These are phyloP conservation scores for Musa troglodytarum DNA, from an alignment of 176 grass and related monocot species.

Conservation along the genomic window DNA sequence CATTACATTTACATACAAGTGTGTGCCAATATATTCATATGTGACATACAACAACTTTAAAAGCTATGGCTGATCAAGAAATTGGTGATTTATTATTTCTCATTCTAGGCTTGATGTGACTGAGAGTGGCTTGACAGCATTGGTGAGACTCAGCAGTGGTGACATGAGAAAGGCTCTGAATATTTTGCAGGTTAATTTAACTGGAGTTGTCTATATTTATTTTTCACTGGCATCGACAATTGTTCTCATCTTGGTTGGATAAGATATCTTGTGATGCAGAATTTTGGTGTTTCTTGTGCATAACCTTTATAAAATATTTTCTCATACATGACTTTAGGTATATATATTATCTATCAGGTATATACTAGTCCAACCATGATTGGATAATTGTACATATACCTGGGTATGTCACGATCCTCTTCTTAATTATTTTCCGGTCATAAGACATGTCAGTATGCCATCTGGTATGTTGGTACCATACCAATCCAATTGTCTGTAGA, in stretches of 20 bases:
- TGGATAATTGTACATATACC: too few species aligned
- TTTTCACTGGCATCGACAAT: background rate
- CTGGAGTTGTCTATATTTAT: background rate
- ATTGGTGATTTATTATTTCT: background rate
- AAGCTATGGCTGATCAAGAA: background rate
- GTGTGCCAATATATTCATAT: background rate
- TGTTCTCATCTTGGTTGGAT: background rate
- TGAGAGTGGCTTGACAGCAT: conserved; percentile 67
- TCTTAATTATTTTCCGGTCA: too few species aligned
- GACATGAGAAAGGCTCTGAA: conserved; percentile 99
- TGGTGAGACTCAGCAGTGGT: conserved; percentile 77
- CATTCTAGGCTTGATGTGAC: conserved; percentile 64
- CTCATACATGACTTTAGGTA: background rate
- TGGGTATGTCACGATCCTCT: too few species aligned
- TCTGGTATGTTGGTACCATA: too few species aligned
- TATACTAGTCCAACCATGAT: too few species aligned
- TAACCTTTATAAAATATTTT: background rate
- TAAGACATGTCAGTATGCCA: too few species aligned
- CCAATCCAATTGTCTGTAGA: too few species aligned
- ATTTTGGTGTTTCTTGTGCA: too few species aligned
- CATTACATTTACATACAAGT: background rate
- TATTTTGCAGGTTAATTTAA: conserved; percentile 72
- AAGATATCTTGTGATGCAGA: background rate
- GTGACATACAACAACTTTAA: background rate
- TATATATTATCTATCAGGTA: too few species aligned